Conservation (phyloP, 768 basidiomycete species). For the Hygrophorus pudorinus region DNA sequence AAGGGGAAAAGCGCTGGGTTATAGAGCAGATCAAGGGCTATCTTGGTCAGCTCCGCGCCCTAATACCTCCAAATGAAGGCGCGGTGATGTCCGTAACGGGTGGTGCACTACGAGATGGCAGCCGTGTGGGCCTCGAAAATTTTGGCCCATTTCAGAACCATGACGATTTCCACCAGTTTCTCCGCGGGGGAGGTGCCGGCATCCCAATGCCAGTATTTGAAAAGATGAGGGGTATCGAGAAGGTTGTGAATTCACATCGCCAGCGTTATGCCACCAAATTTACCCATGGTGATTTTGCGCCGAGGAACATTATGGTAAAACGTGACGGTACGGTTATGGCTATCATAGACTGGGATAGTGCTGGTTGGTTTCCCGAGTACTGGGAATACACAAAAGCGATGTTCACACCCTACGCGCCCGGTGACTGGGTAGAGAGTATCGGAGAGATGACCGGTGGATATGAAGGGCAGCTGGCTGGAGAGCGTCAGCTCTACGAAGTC, state of each 20-base stretch:
- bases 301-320: slow-evolving; percentile 17
- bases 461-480: neutral
- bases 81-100: slow-evolving; percentile 8
- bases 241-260: neutral
- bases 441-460: neutral
- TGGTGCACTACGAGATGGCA: slow-evolving; percentile 3
- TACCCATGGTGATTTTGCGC: slow-evolving; percentile 16
- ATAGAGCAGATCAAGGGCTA: slow-evolving; percentile 4
- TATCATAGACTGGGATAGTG: slow-evolving; percentile 20
- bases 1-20: too few species aligned
- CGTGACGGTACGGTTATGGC: slow-evolving; percentile 12
- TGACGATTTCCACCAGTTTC: slow-evolving; percentile 7
- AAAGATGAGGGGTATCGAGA: too few species aligned
- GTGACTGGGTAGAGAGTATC: neutral
- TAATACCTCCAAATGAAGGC: slow-evolving; percentile 1
- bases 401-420: neutral
- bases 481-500: neutral
- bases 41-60: slow-evolving; percentile 9
- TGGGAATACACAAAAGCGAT: slow-evolving; percentile 14
- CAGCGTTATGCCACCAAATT: slow-evolving; percentile 6
- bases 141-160: slow-evolving; percentile 3
- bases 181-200: neutral
- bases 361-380: slow-evolving; percentile 18
- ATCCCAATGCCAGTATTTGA: neutral
- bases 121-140: neutral